phyloP scores from a whole-genome alignment of 345 rosid genomes.

The Dovyalis caffra region DNA sequence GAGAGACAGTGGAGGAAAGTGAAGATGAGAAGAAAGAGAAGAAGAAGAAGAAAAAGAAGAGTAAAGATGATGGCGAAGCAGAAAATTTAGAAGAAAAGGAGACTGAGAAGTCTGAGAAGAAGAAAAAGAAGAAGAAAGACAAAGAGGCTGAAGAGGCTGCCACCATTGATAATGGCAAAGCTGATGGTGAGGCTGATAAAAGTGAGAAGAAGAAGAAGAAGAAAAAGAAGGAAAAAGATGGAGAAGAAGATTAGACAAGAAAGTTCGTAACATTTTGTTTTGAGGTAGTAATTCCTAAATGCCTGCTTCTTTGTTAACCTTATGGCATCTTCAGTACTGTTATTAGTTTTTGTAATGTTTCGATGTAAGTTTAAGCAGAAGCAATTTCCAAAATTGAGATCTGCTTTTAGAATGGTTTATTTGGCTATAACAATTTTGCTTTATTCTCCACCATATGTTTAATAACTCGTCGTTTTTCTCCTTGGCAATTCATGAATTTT shows the following conservation, averaged over 20 bases:
- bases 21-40: conserved; percentile 51
- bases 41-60: conserved; percentile 52
- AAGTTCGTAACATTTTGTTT: conserved; percentile 14
- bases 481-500: background rate
- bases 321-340: background rate
- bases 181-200: conserved; percentile 40
- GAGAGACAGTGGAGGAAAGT: conserved; percentile 26
- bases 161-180: conserved; percentile 34
- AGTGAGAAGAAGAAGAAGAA: conserved; percentile 75
- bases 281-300: background rate
- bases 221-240: conserved; percentile 56
- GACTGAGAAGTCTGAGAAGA: conserved; percentile 50
- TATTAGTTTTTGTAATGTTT: conserved; percentile 1
- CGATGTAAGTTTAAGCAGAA: background rate
- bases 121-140: conserved; percentile 74
- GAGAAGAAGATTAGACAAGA: conserved; percentile 50
- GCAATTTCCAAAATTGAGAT: background rate
- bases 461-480: background rate
- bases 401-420: background rate
- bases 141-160: conserved; percentile 47
- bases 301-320: background rate
- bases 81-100: conserved; percentile 30
- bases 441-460: background rate
- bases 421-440: background rate
- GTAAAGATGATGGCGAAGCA: conserved; percentile 40